Percentiles rank a stretch among this genome's conserved stretches.
These are phyloP conservation scores for Blepharisma stoltei DNA, from an alignment of 73 alveolate genomes.

Conservation along the genomic window DNA sequence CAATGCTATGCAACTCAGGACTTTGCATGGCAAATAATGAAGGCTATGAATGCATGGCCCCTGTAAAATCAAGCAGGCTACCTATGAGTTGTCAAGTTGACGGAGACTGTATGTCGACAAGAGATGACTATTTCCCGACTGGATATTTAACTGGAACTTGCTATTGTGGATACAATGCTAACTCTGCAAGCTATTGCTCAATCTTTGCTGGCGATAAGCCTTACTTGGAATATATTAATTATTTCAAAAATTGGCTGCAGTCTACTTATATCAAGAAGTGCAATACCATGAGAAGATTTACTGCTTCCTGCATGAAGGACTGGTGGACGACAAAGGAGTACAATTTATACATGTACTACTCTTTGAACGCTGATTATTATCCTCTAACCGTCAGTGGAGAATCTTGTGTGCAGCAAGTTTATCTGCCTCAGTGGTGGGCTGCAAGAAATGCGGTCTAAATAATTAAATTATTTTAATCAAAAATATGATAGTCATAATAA, in stretches of 20 bases:
- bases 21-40: neutral
- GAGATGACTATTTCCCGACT: neutral
- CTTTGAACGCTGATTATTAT: neutral
- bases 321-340: slow-evolving; percentile 4
- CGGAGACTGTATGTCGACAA: neutral
- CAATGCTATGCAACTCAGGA: neutral
- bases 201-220: slow-evolving; percentile 15
- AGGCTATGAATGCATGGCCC: neutral
- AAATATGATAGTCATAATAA: no score
- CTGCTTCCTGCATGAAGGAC: neutral
- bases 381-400: neutral
- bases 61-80: neutral
- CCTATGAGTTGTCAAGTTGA: neutral
- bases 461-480: no score
- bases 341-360: neutral
- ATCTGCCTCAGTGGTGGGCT: neutral
- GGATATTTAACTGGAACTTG: neutral
- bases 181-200: slow-evolving; percentile 3
- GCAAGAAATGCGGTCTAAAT: neutral
- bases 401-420: neutral
- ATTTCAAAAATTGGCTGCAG: neutral
- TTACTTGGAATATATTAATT: neutral
- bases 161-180: neutral
- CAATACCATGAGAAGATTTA: slow-evolving; percentile 23
- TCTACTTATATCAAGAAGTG: neutral